These are phyloP conservation scores for Cyclotella sp. DNA, from an alignment of 108 stramenopile genomes.

Conservation along the genomic window DNA sequence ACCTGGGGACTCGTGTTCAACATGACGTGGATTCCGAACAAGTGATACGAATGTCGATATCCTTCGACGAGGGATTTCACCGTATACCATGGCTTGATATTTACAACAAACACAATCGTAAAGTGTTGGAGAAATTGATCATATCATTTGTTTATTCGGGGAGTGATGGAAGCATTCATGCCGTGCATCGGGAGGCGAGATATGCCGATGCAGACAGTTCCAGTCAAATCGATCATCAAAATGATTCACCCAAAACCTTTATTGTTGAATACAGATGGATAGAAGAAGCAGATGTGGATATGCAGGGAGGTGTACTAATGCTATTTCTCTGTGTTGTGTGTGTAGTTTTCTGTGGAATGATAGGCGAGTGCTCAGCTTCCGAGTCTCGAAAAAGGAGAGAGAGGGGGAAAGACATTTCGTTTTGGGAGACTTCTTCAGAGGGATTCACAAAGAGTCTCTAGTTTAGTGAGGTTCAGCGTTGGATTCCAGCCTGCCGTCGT, in stretches of 20 bases:
- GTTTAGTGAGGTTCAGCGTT: too few relatives aligned
- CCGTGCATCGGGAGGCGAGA: constrained; percentile 35
- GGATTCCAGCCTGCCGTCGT: too few relatives aligned
- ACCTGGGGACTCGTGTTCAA: not conserved
- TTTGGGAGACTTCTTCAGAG: not conserved
- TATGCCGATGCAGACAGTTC: constrained; percentile 6
- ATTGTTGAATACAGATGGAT: constrained; percentile 46
- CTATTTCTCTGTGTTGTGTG: constrained; percentile 31
- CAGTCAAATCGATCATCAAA: not conserved
- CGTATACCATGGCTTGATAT: constrained; percentile 46
- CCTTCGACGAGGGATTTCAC: constrained; percentile 50
- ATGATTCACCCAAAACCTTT: constrained; percentile 23
- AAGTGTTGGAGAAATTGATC: constrained; percentile 27
- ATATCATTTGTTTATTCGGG: constrained; percentile 42
- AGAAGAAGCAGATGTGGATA: constrained; percentile 51
- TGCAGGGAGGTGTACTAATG: constrained; percentile 26
- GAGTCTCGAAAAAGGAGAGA: not conserved
- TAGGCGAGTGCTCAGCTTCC: constrained; percentile 17
- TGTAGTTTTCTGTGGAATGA: constrained; percentile 21
- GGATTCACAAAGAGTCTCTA: constrained; percentile 12
- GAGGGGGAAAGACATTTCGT: not conserved
- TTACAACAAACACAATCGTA: constrained; percentile 13
- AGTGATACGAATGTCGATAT: constrained; percentile 28
- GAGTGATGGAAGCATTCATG: constrained; percentile 48
- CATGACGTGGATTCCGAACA: not conserved